A percentile compares a stretch with the other conserved stretches of the same genome.
These are phyloP conservation scores for Arctostaphylos glauca DNA, from an alignment of 148 eudicot species.

Conservation along the genomic window DNA sequence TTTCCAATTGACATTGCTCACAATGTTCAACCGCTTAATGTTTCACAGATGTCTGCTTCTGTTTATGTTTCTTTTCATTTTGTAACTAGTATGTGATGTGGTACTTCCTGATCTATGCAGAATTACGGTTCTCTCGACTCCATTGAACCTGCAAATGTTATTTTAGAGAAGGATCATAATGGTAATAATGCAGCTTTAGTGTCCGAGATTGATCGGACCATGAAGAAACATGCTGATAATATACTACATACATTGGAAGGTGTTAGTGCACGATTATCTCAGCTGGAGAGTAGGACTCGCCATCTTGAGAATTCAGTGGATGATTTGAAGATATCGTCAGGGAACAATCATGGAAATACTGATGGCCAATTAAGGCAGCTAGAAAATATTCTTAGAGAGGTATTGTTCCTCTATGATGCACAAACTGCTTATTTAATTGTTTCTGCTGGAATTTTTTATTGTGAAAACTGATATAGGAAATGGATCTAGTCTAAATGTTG, in stretches of 20 bases:
- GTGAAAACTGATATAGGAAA: neutral
- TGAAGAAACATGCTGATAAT: conserved; percentile 72
- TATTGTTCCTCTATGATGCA: conserved; percentile 24
- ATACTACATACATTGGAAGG: conserved; percentile 71
- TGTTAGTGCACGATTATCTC: conserved; percentile 72
- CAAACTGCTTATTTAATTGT: neutral
- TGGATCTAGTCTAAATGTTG: neutral
- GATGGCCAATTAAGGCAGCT: conserved; percentile 86
- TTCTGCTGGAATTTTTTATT: neutral
- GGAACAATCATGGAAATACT: conserved; percentile 63
- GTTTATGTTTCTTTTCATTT: neutral
- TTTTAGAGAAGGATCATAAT: conserved; percentile 54
- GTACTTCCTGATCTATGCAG: conserved; percentile 38
- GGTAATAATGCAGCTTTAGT: conserved; percentile 45
- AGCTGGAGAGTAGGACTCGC: conserved; percentile 72
- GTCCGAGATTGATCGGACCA: conserved; percentile 72
- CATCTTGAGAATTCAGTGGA: conserved; percentile 75
- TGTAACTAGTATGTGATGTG: neutral
- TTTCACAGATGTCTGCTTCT: neutral
- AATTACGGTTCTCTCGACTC: conserved; percentile 62
- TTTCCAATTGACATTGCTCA: neutral
- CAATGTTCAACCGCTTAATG: neutral
- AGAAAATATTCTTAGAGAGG: conserved; percentile 84
- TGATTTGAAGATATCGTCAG: conserved; percentile 70
- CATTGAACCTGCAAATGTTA: conserved; percentile 51